Percentiles rank a stretch among this genome's conserved stretches.
These are phyloP conservation scores for Colletotrichum tropicicola DNA, from an alignment of 2,329 filamentous ascomycete genomes.

Conservation along the genomic window DNA sequence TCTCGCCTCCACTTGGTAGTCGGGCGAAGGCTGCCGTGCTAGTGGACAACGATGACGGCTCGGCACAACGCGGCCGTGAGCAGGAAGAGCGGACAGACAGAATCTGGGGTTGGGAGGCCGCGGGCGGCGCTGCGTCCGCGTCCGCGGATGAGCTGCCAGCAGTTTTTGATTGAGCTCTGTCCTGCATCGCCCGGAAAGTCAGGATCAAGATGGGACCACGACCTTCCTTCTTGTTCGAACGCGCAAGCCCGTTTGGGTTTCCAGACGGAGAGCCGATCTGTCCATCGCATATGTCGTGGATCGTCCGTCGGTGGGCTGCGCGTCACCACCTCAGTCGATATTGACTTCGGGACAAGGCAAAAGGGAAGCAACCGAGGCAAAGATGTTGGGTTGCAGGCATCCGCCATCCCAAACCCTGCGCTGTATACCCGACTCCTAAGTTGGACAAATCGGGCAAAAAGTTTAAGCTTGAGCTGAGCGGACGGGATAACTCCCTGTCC, in stretches of 20 bases:
- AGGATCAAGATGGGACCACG: slow-evolving; percentile 1
- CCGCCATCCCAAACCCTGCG: too few relatives aligned
- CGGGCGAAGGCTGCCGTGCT: slow-evolving; percentile 1
- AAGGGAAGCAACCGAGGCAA: too few relatives aligned
- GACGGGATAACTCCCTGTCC: too few relatives aligned
- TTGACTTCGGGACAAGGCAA: too few relatives aligned
- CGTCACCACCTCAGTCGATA: too few relatives aligned
- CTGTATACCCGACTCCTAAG: too few relatives aligned
- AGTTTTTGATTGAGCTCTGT: background rate
- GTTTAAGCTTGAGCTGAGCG: too few relatives aligned
- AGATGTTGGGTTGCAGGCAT: too few relatives aligned
- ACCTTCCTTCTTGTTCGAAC: background rate
- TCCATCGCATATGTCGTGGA: too few relatives aligned
- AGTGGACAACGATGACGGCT: background rate
- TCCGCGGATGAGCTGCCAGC: too few relatives aligned
- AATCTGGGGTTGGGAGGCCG: background rate
- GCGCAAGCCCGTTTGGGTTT: background rate
- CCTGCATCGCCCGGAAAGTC: slow-evolving; percentile 4
- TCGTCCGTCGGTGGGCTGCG: too few relatives aligned
- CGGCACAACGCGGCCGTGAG: background rate
- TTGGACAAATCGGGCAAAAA: too few relatives aligned
- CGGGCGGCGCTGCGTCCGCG: background rate
- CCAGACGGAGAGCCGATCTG: background rate
- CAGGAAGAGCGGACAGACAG: background rate
- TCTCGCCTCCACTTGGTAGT: background rate